Base-by-base conservation (phyloP, 169 alveolate species). In the Plasmodium malariae region DNA sequence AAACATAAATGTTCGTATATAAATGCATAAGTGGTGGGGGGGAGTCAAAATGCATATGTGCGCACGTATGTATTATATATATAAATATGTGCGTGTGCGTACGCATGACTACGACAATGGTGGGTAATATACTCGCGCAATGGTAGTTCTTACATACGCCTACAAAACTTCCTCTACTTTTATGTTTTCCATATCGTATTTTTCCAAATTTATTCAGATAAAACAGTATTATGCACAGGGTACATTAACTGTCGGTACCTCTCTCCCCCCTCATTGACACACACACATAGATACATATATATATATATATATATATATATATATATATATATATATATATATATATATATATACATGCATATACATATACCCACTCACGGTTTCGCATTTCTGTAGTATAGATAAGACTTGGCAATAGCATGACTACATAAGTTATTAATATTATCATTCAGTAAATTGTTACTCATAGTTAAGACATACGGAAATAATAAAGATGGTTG, bases 371-470 rank as follows among this genome's bases (percentile, higher is more conserved):
- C 4, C 21, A n/a, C 9, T 68, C 45, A 83, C 9, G 83, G 85
- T 21, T 83, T 83, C 4, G 91, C 71, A 68, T 83, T 83, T 68
- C 68, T 83, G 49, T 83, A 83, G 62, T 83, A 69, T 34, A 83
- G 24, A 45, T 83, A 83, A 2, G 91, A 83, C 21, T 83, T 83
- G 21, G 91, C 91, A 43, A 83, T 83, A 45, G 91, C 83, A 19
- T 83, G 91, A 24, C 91, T 83, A 59, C 91, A 83, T 37, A 83
- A 83, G 68, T 83, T 83, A 45, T 83, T 83, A 19, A 83, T 83
- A 12, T 69, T 83, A 51, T 83, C 91, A n/a, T 83, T 83, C 0
- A 65, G 83, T 36, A 83, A 7, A 34, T 69, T 83, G 59, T 83
- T 83, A 32, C 91, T 83, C 91, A 83, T 83, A 17, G 91, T 83